Base-by-base conservation (phyloP, 2,329 filamentous ascomycete species). In the Cyclaneusma minus region DNA sequence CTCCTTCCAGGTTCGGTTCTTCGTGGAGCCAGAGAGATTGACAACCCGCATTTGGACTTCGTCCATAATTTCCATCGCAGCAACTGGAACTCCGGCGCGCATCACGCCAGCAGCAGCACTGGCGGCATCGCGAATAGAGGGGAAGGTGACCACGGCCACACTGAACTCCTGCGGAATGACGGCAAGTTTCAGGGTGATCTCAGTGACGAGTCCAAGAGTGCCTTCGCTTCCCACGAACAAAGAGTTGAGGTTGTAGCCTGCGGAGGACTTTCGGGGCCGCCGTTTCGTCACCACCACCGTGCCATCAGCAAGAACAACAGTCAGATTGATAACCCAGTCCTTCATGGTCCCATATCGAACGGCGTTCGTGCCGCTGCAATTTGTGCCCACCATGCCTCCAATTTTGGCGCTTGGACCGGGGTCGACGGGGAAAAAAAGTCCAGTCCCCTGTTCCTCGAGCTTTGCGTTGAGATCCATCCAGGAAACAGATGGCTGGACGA, bases 341-440 rank as follows among this genome's bases (percentile, higher is more conserved):
- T 81, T 83, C 80, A 87, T 87, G 0, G 80, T 85, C 5, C 80
- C 80, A 43, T 87, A 87, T 37, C 71, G 64, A 21, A 84, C 77
- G 3, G 78, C 78, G 41, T 84, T 85, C 0, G 80, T 87, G 2
- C 80, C 80, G 8, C 71, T 76, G 44, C 69, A 74, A 42, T 80
- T 82, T 7, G 79, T 85, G 8, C 77, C 78, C 15, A 85, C 68
- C 80, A 87, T 87, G 21, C 79, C 79, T 25, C 79, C 79, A 39
- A 85, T 82, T 53, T 77, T 79, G 10, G 79, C 77, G 38, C 61
- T 68, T 32, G 67, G 68, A 27, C 37, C 55, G 8, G 85, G 85
- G 43, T 94, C 85, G 8, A 92, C 74, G 1, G 85, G 85, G 46
- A 93, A 91, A 55, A 93, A 93, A 2, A 94, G 65, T 0, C 81